Conservation (phyloP, 257 asterid genomes). For the Capsicum rhomboideum region DNA sequence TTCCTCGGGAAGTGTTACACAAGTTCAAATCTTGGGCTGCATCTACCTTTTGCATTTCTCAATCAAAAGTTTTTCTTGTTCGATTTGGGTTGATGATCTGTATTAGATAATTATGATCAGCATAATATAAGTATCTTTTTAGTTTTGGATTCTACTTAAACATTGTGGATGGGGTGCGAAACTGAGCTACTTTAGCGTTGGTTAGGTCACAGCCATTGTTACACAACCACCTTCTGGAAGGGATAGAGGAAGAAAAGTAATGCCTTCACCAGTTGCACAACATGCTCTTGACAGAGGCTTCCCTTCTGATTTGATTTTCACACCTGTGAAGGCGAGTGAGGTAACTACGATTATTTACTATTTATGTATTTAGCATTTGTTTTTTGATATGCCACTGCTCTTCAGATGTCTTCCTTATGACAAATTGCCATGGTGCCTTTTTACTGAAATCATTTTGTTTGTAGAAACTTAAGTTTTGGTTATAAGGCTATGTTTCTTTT, state of each 20-base stretch:
- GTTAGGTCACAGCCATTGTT: slow-evolving; percentile 80
- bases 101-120: not conserved
- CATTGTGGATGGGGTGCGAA: not conserved
- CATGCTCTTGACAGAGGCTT: slow-evolving; percentile 75
- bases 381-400: not conserved
- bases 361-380: not conserved
- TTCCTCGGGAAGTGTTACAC: not conserved
- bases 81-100: not conserved
- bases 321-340: slow-evolving; percentile 86
- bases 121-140: not conserved
- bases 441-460: not conserved
- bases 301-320: slow-evolving; percentile 65
- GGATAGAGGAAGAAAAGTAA: slow-evolving; percentile 86
- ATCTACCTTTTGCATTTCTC: not conserved
- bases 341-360: slow-evolving; percentile 20
- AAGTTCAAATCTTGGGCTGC: not conserved
- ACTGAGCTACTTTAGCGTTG: not conserved
- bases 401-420: not conserved
- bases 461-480: not conserved
- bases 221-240: slow-evolving; percentile 90
- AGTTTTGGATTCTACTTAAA: not conserved
- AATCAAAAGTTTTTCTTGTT: not conserved
- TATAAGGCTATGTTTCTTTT: not conserved
- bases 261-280: slow-evolving; percentile 92
- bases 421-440: not conserved